Evolutionary conservation across 345 rosid genomes (phyloP).

Genomic region (Syzygium oleosum): DNA sequence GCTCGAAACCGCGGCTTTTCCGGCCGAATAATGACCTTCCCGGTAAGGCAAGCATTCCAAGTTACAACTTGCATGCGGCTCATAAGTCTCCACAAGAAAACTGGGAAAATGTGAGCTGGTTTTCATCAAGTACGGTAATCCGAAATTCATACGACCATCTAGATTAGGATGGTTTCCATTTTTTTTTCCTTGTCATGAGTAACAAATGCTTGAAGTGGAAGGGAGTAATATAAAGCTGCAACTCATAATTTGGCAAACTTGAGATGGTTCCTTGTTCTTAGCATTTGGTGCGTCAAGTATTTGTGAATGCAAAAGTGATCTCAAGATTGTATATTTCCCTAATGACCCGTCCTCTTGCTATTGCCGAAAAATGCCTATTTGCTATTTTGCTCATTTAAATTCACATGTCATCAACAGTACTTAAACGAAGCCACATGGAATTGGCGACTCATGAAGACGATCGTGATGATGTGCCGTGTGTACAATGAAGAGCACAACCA

Average conservation of each 20-base stretch:
- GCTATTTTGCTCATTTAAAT: background rate
- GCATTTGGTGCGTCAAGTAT: background rate
- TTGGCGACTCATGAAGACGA: conserved; percentile 83
- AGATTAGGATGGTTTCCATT: background rate
- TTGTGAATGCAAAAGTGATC: background rate
- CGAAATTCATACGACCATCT: background rate
- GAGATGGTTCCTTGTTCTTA: background rate
- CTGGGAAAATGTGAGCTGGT: conserved; percentile 68
- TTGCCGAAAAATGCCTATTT: background rate
- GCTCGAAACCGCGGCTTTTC: too few species aligned
- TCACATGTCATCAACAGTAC: conserved; percentile 34
- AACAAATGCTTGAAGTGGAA: background rate
- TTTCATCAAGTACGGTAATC: too few species aligned
- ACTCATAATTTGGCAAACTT: background rate
- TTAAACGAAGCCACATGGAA: conserved; percentile 66
- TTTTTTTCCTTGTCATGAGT: background rate
- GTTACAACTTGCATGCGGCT: conserved; percentile 71
- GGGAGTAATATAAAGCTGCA: background rate
- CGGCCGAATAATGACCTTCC: too few species aligned
- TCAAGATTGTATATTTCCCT: rapidly evolving
- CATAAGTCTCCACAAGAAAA: conserved; percentile 71
- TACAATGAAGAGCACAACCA: conserved; percentile 53
- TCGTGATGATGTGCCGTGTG: conserved; percentile 76
- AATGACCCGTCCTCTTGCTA: background rate
- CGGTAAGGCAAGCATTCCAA: too few species aligned